Conservation (phyloP, 2,329 filamentous ascomycete genomes). For the Epichloe hybrida region DNA sequence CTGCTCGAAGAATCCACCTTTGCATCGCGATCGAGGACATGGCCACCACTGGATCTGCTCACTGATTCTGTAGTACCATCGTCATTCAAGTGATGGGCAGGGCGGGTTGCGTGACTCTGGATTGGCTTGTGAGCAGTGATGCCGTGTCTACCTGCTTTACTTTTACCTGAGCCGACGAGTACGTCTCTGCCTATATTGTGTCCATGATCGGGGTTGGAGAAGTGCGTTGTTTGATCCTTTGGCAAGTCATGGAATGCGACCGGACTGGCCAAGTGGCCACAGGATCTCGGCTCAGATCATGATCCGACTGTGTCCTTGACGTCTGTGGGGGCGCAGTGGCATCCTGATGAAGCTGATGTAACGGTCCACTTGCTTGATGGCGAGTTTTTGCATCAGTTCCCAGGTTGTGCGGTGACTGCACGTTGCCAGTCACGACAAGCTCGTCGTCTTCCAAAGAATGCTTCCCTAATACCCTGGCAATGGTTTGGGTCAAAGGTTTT, state of each 20-base stretch:
- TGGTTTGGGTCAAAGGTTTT: not conserved
- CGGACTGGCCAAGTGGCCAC: not conserved
- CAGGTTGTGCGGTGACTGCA: conserved; percentile 4
- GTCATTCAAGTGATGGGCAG: conserved; percentile 4
- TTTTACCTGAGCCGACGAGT: not conserved
- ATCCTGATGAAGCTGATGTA: conserved; percentile 7
- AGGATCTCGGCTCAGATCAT: conserved; percentile 5
- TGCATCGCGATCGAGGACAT: conserved; percentile 2
- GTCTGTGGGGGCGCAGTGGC: not conserved
- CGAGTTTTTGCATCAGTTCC: conserved; percentile 2
- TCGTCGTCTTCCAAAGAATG: conserved; percentile 7
- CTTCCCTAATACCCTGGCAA: not conserved
- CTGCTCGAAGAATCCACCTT: not conserved
- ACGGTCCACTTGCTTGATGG: not conserved
- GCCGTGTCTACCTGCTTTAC: not conserved
- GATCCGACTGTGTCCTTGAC: not conserved
- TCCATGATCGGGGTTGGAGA: not conserved
- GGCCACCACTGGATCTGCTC: not conserved
- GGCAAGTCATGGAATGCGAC: not conserved
- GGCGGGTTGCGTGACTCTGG: not conserved
- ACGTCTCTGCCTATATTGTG: conserved; percentile 5
- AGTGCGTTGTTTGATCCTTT: conserved; percentile 1
- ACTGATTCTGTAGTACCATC: not conserved
- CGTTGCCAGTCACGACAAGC: not conserved
- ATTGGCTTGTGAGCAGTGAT: conserved; percentile 4